Conservation (phyloP, 73 alveolate genomes). For the Paramecium primaurelia region DNA sequence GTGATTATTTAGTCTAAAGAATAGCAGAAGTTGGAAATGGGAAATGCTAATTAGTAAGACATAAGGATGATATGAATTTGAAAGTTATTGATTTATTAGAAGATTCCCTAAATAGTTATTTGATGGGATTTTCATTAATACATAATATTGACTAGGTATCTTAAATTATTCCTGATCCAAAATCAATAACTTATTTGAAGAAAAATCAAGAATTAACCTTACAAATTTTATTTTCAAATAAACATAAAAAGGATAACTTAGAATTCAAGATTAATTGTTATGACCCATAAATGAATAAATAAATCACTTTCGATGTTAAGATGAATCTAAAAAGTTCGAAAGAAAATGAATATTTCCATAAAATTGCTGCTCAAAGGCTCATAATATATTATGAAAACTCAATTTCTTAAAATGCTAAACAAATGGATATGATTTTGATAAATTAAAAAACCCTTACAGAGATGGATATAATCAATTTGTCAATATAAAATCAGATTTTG, state of each 20-base stretch:
- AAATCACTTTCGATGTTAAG: not conserved
- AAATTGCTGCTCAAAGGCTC: not conserved
- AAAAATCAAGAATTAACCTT: not conserved
- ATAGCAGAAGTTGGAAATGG: conserved; percentile 76
- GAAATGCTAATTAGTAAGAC: conserved; percentile 40
- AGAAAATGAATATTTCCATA: not conserved
- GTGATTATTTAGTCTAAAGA: conserved; percentile 49
- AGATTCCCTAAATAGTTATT: conserved; percentile 52
- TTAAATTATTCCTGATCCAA: not conserved
- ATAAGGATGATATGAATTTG: conserved; percentile 44
- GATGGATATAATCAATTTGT: not conserved
- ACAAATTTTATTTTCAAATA: not conserved
- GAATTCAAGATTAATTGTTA: not conserved
- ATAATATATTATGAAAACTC: not conserved
- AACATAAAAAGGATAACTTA: not conserved
- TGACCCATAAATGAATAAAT: not conserved
- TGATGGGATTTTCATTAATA: not conserved
- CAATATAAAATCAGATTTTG: not conserved
- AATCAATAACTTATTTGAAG: not conserved
- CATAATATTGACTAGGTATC: not conserved
- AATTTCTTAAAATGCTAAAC: not conserved
- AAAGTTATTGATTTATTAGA: conserved; percentile 65
- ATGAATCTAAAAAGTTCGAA: not conserved
- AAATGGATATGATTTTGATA: not conserved
- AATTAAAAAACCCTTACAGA: not conserved